These are phyloP conservation scores for Saccharomyces pastorianus DNA, from an alignment of 1,139 yeast genomes.

Conservation along the genomic window DNA sequence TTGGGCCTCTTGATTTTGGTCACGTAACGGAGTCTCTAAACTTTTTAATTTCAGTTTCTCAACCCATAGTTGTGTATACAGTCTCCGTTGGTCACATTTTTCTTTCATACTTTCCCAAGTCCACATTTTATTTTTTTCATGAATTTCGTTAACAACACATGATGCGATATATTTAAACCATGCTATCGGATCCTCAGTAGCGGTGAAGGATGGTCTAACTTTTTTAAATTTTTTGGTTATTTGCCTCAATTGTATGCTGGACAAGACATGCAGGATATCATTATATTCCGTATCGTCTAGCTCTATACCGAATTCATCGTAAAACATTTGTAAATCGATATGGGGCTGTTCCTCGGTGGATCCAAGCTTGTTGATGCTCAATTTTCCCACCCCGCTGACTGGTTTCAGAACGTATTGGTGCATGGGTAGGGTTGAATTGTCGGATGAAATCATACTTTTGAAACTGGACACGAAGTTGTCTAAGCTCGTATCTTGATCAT, in stretches of 20 bases:
- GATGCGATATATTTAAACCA: conserved; percentile 81
- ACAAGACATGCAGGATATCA: conserved; percentile 73
- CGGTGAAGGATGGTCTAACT: conserved; percentile 55
- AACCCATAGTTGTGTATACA: conserved; percentile 64
- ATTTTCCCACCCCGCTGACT: conserved; percentile 78
- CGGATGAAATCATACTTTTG: conserved; percentile 31
- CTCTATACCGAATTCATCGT: conserved; percentile 80
- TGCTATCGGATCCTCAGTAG: conserved; percentile 58
- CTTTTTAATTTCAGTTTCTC: conserved; percentile 37
- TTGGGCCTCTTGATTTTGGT: conserved; percentile 33
- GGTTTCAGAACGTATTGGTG: conserved; percentile 74
- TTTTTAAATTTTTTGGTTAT: conserved; percentile 70
- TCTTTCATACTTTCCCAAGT: conserved; percentile 76
- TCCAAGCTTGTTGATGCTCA: conserved; percentile 73
- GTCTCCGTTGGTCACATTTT: conserved; percentile 63
- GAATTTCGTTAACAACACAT: conserved; percentile 69
- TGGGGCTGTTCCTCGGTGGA: conserved; percentile 66
- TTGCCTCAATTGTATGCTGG: conserved; percentile 70
- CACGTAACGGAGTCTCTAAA: conserved; percentile 24
- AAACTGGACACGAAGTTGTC: conserved; percentile 31
- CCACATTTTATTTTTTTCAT: conserved; percentile 73
- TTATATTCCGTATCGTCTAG: conserved; percentile 80
- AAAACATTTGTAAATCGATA: conserved; percentile 63
- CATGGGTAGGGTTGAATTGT: conserved; percentile 29
- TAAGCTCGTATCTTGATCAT: conserved; percentile 32